These are phyloP conservation scores for Esteya vermicola DNA, from an alignment of 2,329 filamentous ascomycete genomes.

Conservation along the genomic window DNA sequence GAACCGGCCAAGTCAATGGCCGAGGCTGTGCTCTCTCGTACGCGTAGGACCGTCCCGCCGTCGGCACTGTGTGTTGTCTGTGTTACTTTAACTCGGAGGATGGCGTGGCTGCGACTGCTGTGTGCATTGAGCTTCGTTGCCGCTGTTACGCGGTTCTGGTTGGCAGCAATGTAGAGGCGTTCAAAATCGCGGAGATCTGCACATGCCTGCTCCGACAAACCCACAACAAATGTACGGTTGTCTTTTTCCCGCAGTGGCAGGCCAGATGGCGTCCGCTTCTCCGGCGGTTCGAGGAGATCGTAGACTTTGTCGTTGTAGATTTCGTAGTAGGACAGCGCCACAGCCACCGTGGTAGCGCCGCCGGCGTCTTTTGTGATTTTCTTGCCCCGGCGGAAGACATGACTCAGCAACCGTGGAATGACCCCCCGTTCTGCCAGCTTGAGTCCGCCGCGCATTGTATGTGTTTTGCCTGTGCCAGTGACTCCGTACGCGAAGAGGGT, in stretches of 20 bases:
- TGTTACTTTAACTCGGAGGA: conserved; percentile 78
- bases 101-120: conserved; percentile 79
- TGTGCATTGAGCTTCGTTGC: conserved; percentile 87
- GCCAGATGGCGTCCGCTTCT: conserved; percentile 71
- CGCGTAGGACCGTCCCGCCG: conserved; percentile 31
- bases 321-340: conserved; percentile 82
- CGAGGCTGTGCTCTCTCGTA: conserved; percentile 66
- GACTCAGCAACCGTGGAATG: conserved; percentile 73
- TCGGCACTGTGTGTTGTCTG: conserved; percentile 39
- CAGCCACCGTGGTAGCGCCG: conserved; percentile 55
- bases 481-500: conserved; percentile 90
- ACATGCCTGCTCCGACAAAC: conserved; percentile 70
- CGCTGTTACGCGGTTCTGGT: conserved; percentile 78
- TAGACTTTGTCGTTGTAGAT: conserved; percentile 96
- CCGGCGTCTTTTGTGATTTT: conserved; percentile 71
- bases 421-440: conserved; percentile 75
- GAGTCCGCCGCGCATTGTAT: conserved; percentile 88
- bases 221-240: conserved; percentile 76
- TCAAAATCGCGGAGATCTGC: conserved; percentile 83
- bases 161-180: conserved; percentile 76
- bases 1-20: conserved; percentile 93
- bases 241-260: conserved; percentile 74
- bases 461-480: conserved; percentile 87
- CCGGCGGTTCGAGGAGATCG: conserved; percentile 74
- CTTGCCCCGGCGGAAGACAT: conserved; percentile 70